Evolutionary conservation across 2,329 filamentous ascomycete genomes (phyloP), one percentile per base, ranked within the genome.

Genomic region (Escovopsis sp.): DNA sequence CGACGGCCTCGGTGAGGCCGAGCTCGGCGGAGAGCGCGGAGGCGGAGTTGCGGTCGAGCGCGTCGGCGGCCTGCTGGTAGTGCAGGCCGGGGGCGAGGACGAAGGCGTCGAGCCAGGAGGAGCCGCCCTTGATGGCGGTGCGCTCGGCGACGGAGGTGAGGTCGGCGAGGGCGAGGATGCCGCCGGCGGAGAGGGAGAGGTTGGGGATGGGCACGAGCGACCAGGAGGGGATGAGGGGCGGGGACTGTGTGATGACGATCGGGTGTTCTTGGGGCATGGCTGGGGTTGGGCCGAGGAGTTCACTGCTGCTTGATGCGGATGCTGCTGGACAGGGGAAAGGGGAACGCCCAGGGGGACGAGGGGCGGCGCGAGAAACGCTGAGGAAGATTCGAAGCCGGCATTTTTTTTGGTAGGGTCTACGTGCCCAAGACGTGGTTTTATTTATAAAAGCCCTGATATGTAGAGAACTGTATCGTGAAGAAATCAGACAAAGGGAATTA

Each of bases 41-140:
- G 42, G 58, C 45, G 18, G 40, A 59, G 43, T 68, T 64, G 3
- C 62, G 57, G 45, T 63, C 63, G 12, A 79, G 57, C 1, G 66
- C 63, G 11, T 72, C 64, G 9, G 73, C 73, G 4, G 68, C 64
- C 49, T 79, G 73, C 49, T 80, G 73, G 48, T 70, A 71, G 55
- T 80, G 77, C 40, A 80, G 53, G 0, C 77, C 76, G 0, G 76
- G 76, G 2, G 71, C 73, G 3, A 80, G 63, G 11, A 79, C 61
- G 10, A 80, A 61, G 7, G 61, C 61, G 53, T 80, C 76, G 1
- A 75, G 59, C 62, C 70, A 72, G 2, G 67, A 69, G 1, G 73
- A 70, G 3, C 70, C 72, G 26, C 75, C 75, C 2, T 65, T 68
- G 37, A 78, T 62, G 12, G 66, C 68, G 3, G 75, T 79, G 6